Base-by-base conservation (phyloP, 1,139 yeast genomes). In the Taphrina populina region DNA sequence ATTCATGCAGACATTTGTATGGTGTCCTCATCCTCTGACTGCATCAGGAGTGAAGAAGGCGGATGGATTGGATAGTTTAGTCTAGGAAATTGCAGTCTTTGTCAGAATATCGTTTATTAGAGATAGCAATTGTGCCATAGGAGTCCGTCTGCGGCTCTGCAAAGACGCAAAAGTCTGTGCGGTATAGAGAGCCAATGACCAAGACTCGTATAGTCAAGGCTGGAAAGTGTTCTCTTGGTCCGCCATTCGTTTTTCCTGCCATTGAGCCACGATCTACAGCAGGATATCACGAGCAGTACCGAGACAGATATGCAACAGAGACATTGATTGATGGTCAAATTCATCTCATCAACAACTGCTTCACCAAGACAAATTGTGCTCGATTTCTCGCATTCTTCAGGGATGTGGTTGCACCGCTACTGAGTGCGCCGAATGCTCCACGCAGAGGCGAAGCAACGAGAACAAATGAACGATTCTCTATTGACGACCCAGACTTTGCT, bases 381-480 rank as follows among this genome's bases (percentile, higher is more conserved):
- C 76, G 74, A 51, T 65, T 80, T 41, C 72, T 79, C 34, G 62
- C 64, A 13, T 70, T 74, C 6, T 73, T 79, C 58, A 67, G 66
- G 46, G 59, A 62, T 1, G 49, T 66, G 2, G 62, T 80, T 36
- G 80, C 75, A n/a, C 44, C 57, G 11, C 33, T 10, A 15, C 37
- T 44, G 11, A 11, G 39, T 2, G 26, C n/a, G n/a, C 54, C 54
- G 3, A 26, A 20, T 4, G 34, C 37, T 10, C 57, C 57, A 3
- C 24, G 77, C 39, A 77, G 71, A 61, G 77, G 74, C 17, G 81
- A 80, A 62, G 86, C 86, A 1, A 79, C 80, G 0, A 69, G 87
- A 33, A 76, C 75, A 36, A 82, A 82, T 62, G 86, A 81, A 62
- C 66, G 87, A 23, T 69, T 73, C 4, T 66, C 75, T 1, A 61